Evolutionary conservation across 352 stramenopile genomes (phyloP), one percentile per base, ranked within the genome.

Genomic region (Pythium monospermum): DNA sequence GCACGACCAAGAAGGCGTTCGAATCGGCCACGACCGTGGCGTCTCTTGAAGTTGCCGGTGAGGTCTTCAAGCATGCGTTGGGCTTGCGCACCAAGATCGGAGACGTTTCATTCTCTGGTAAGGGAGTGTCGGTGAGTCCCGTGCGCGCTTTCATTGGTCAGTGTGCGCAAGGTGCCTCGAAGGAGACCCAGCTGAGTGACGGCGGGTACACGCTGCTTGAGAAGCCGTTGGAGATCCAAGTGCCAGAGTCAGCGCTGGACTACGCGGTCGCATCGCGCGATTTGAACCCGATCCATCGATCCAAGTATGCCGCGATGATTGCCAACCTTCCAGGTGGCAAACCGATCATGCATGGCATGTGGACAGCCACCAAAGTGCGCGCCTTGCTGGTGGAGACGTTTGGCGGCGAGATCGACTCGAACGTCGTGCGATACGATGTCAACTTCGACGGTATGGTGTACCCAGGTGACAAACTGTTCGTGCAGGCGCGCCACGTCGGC

Each of bases 401-500:
- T 33, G 71, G 69, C 12, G 37, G 48, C 8, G 62, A 64, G 1
- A 40, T 87, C 12, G 83, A 91, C 60, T 77, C 69, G 43, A 85
- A 87, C 49, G 70, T 95, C 0, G 60, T 75, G 21, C 63, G 74
- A 12, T 94, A 88, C 59, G 66, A 87, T 18, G 85, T 73, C 23
- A 87, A 63, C 54, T 95, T 95, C 44, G 83, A 91, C 35, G 83
- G 84, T 37, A 94, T 94, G 80, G 83, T 95, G n/a, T 87, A 91
- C 57, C 80, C 82, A 2, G 74, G 79, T 19, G 82, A 94, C 57
- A 71, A 79, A 59, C 61, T 94, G 23, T 88, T 74, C 59, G 71
- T 93, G 66, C 84, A 92, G 43, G 74, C 73, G 16, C 76, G 74
- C 6, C 85, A 94, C 51, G 71, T 78, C 19, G 83, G 77, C 3